Conservation (phyloP, 2,329 filamentous ascomycete species). For the Beauveria bassiana region DNA sequence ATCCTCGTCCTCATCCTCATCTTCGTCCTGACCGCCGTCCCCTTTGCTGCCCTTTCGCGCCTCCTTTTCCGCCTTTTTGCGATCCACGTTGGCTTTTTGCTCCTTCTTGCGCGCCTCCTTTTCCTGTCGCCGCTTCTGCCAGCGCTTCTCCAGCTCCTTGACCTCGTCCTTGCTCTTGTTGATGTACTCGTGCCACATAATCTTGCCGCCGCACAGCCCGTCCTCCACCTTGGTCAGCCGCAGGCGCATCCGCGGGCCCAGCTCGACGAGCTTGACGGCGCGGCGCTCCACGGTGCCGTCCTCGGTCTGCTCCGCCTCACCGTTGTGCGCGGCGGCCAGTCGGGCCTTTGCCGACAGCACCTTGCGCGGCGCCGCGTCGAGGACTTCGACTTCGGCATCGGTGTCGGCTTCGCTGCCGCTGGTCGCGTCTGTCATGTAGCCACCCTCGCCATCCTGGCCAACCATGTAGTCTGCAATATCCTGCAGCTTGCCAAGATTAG, state of each 20-base stretch:
- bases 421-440: constrained; percentile 78
- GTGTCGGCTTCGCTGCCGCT: constrained; percentile 91
- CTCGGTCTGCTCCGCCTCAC: constrained; percentile 36
- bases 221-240: constrained; percentile 95
- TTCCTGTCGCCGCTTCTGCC: constrained; percentile 69
- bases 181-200: constrained; percentile 97
- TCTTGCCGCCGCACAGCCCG: constrained; percentile 77
- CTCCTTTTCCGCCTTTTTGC: constrained; percentile 54
- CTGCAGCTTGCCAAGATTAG: constrained; percentile 82
- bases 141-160: constrained; percentile 70
- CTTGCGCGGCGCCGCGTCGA: constrained; percentile 54
- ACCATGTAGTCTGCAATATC: constrained; percentile 95
- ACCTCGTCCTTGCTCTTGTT: constrained; percentile 75
- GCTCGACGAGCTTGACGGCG: constrained; percentile 83
- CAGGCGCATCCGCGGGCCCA: constrained; percentile 83
- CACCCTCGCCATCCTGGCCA: constrained; percentile 60
- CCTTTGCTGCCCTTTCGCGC: constrained; percentile 31
- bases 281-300: constrained; percentile 66
- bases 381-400: constrained; percentile 89
- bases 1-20: constrained; percentile 28
- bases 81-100: constrained; percentile 86
- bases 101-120: constrained; percentile 75
- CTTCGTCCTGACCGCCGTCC: constrained; percentile 23
- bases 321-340: constrained; percentile 30
- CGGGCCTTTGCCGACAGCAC: constrained; percentile 48